A percentile compares a stretch with the other conserved stretches of the same genome.
phyloP scores from a whole-genome alignment of 1,139 yeast genomes.

The Yamadazyma membranifaciens region DNA sequence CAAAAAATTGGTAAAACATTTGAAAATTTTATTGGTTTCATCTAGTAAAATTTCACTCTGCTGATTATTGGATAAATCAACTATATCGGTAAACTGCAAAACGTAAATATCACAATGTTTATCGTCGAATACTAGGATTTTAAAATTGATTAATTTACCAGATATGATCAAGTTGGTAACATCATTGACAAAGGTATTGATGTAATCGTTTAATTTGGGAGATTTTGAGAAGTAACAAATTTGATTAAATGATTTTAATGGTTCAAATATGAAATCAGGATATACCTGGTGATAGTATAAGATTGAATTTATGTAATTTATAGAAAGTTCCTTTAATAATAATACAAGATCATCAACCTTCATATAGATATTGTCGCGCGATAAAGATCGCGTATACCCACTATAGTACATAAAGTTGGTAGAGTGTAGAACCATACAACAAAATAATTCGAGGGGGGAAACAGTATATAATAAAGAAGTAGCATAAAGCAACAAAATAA shows the following conservation, averaged over 20 bases:
- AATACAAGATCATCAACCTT: constrained; percentile 29
- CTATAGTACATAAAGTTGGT: no score
- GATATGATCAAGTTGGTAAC: constrained; percentile 17
- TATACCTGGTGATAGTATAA: constrained; percentile 45
- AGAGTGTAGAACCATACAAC: no score
- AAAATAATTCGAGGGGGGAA: no score
- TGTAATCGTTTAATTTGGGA: constrained; percentile 31
- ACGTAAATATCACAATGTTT: constrained; percentile 23
- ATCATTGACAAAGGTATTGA: constrained; percentile 29
- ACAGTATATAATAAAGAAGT: no score
- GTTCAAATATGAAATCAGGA: constrained; percentile 39
- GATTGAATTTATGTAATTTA: constrained; percentile 45
- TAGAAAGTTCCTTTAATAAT: constrained; percentile 39
- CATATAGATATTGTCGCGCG: background rate
- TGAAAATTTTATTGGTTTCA: constrained; percentile 12
- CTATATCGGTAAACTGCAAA: constrained; percentile 27
- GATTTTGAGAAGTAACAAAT: constrained; percentile 12
- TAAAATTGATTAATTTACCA: constrained; percentile 22
- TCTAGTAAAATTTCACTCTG: constrained; percentile 18
- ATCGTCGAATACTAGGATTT: constrained; percentile 25
- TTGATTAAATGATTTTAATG: constrained; percentile 36
- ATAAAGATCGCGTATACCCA: constrained; percentile 5
- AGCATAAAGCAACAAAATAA: no score
- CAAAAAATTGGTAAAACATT: constrained; percentile 24
- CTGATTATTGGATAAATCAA: constrained; percentile 11